Base-by-base conservation (phyloP, 176 grass and related monocot genomes). In the Eleusine indica region DNA sequence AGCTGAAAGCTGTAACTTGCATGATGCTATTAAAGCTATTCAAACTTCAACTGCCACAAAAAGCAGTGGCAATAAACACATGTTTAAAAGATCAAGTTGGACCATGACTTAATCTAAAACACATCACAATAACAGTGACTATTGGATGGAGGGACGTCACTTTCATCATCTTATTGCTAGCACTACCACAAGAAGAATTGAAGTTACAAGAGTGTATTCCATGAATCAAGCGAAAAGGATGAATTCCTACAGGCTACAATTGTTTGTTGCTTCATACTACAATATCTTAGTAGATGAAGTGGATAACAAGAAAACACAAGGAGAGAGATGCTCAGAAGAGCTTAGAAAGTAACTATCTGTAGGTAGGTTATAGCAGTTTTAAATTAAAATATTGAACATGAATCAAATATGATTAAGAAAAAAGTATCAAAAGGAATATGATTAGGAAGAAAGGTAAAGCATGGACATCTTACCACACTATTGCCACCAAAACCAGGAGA, bases 401-500 rank as follows among this genome's bases (percentile, higher is more conserved):
- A 28, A 62, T 25, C 42, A 66, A 86, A 42, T 19, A 13, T 41
- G 11, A 62, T 53, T 14, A 19, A 42, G 47, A 78, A 74, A 86
- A 83, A 74, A 21, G 60, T 29, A 52, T 75, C 8, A 2, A 83
- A 66, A 86, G 60, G 47, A 68, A 73, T 67, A 83, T 76, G 22
- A 56, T 60, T 67, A 49, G 21, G 52, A 17, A 68, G 42, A 88
- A 85, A 82, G 14, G 67, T 74, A 80, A 52, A 75, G 78, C 44
- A 57, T 76, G 58, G 72, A 91, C 85, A 84, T 77, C 87, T 69
- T 87, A 98, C 96, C 91, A 90, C 71, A 83, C 88, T 96, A 66
- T 76, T 88, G 69, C 87, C 93, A 85, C 74, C 72, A 80, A 99
- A 95, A 80, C 83, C 91, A 90, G 93, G 93, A 78, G 93, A 94